Evolutionary conservation across 257 asterid species (phyloP).

Genomic region (Gardenia jasminoides): DNA sequence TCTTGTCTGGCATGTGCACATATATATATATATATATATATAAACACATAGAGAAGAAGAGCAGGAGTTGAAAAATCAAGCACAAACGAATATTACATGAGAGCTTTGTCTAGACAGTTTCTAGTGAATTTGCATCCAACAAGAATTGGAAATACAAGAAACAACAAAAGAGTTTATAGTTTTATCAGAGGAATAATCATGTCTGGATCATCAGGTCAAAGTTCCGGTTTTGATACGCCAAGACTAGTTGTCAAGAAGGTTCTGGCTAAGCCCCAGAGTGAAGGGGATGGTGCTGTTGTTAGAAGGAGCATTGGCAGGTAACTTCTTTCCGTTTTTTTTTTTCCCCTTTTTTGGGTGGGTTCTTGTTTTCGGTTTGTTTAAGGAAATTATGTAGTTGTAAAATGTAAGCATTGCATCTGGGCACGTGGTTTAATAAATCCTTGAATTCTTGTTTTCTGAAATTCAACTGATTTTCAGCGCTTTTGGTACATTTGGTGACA

Average conservation of each 20-base stretch:
- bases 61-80: neutral
- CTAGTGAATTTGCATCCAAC: slow-evolving; percentile 26
- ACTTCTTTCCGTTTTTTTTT: too few species aligned
- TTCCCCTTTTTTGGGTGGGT: neutral
- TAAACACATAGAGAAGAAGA: neutral
- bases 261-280: slow-evolving; percentile 66
- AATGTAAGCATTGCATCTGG: neutral
- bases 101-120: slow-evolving; percentile 29
- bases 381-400: neutral
- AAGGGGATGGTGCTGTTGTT: slow-evolving; percentile 78
- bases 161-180: neutral
- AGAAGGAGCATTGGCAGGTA: slow-evolving; percentile 95
- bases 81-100: slow-evolving; percentile 26
- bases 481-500: neutral
- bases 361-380: neutral
- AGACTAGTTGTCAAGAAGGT: slow-evolving; percentile 68
- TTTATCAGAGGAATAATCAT: slow-evolving; percentile 29
- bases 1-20: neutral
- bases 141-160: slow-evolving; percentile 9
- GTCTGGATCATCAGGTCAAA: slow-evolving; percentile 43
- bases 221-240: slow-evolving; percentile 47
- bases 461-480: neutral
- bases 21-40: neutral
- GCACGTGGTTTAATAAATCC: neutral
- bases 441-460: neutral